Percentiles rank a stretch among this genome's conserved stretches.
Conservation (phyloP, 2,329 filamentous ascomycete genomes). For the Calycina marina region DNA sequence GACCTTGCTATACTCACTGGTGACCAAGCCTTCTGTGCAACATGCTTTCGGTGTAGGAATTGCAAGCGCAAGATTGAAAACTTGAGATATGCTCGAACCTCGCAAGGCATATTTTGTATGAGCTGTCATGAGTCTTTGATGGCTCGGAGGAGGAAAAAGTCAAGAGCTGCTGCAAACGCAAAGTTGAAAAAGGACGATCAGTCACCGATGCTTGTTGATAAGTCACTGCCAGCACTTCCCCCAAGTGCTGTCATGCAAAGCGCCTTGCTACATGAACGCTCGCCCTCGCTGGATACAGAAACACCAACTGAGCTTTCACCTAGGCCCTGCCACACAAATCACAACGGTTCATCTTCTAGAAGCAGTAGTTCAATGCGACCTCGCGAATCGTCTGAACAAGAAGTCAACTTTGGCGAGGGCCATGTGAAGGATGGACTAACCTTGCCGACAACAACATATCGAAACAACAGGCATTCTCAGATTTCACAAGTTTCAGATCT, state of each 20-base stretch:
- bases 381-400: slow-evolving; percentile 9
- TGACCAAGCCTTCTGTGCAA: slow-evolving; percentile 94
- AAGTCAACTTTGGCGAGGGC: not conserved
- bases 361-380: slow-evolving; percentile 32
- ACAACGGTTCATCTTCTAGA: slow-evolving; percentile 39
- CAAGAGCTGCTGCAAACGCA: slow-evolving; percentile 49
- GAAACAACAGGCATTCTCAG: slow-evolving; percentile 62
- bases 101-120: slow-evolving; percentile 99
- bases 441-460: slow-evolving; percentile 62
- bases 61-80: slow-evolving; percentile 99
- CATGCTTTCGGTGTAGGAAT: slow-evolving; percentile 93
- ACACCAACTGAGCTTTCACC: slow-evolving; percentile 58
- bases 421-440: slow-evolving; percentile 44
- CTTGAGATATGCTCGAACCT: slow-evolving; percentile 89
- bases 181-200: slow-evolving; percentile 49
- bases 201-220: slow-evolving; percentile 64
- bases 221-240: slow-evolving; percentile 82
- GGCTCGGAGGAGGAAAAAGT: slow-evolving; percentile 79
- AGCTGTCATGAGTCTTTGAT: slow-evolving; percentile 94
- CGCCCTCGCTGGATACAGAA: slow-evolving; percentile 45
- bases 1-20: slow-evolving; percentile 94
- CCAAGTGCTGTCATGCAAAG: slow-evolving; percentile 53
- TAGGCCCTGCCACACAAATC: slow-evolving; percentile 37
- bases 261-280: slow-evolving; percentile 40
- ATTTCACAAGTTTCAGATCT: slow-evolving; percentile 37